phyloP scores from a whole-genome alignment of 805 yeast genomes.

The Nakazawaea laoshanensis region DNA sequence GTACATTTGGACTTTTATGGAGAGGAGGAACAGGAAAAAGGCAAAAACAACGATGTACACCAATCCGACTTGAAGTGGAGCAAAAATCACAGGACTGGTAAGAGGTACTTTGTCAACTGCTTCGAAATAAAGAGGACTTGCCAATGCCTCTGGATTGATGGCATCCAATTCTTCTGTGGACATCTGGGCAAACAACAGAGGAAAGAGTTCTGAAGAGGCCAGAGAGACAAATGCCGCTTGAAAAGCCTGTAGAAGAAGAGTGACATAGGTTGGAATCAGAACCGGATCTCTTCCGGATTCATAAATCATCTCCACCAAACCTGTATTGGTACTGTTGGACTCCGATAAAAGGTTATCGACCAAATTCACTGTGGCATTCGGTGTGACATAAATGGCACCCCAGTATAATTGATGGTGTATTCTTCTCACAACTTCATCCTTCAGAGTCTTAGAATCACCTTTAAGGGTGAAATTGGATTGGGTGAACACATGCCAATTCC shows the following conservation, averaged over 20 bases:
- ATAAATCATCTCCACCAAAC: slow-evolving; percentile 30
- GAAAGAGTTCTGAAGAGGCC: slow-evolving; percentile 4
- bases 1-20: slow-evolving; percentile 40
- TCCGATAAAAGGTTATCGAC: slow-evolving; percentile 31
- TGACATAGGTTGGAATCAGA: slow-evolving; percentile 35
- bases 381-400: slow-evolving; percentile 48
- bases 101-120: slow-evolving; percentile 42
- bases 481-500: slow-evolving; percentile 29
- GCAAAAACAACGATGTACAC: slow-evolving; percentile 65
- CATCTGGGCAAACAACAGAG: neutral
- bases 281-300: slow-evolving; percentile 60
- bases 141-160: slow-evolving; percentile 12
- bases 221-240: slow-evolving; percentile 20
- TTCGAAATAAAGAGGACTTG: slow-evolving; percentile 24
- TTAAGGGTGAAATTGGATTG: slow-evolving; percentile 23
- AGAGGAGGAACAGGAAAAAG: slow-evolving; percentile 63
- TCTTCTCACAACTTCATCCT: slow-evolving; percentile 29
- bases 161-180: neutral
- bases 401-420: slow-evolving; percentile 54
- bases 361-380: slow-evolving; percentile 35
- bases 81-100: slow-evolving; percentile 39
- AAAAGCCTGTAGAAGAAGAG: slow-evolving; percentile 32
- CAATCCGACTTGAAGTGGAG: slow-evolving; percentile 70
- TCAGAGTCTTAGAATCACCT: slow-evolving; percentile 20
- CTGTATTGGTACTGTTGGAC: slow-evolving; percentile 14